Conservation (phyloP, 805 yeast genomes). For the Saturnispora serradocipensis region DNA sequence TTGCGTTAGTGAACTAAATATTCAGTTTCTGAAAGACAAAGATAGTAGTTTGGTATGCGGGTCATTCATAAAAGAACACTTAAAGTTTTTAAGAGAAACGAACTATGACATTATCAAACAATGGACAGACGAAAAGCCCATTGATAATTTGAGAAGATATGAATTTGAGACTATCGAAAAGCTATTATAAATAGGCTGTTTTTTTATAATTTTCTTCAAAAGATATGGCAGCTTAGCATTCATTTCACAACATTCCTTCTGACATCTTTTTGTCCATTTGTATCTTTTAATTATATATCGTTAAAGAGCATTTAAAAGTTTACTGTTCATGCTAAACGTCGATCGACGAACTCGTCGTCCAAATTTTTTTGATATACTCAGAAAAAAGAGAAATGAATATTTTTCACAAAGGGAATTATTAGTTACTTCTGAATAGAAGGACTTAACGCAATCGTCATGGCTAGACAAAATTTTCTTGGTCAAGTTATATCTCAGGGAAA, state of each 20-base stretch:
- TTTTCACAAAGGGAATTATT: background rate
- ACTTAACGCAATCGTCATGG: slow-evolving; percentile 38
- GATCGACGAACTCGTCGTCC: background rate
- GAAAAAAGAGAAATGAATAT: background rate
- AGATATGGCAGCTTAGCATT: background rate
- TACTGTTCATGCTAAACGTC: background rate
- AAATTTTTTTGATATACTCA: background rate
- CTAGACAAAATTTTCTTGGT: slow-evolving; percentile 85
- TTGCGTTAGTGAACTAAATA: slow-evolving; percentile 10
- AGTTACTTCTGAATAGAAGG: background rate
- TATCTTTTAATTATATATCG: background rate
- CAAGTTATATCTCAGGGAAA: slow-evolving; percentile 93
- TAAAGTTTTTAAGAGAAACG: slow-evolving; percentile 9
- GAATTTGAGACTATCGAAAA: background rate
- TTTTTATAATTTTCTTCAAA: background rate
- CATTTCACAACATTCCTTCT: background rate
- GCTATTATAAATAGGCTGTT: background rate
- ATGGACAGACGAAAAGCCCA: slow-evolving; percentile 6
- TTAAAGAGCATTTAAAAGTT: background rate
- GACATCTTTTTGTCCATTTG: background rate
- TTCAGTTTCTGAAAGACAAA: slow-evolving; percentile 9
- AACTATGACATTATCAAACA: slow-evolving; percentile 3
- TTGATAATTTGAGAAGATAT: slow-evolving; percentile 8
- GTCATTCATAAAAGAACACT: slow-evolving; percentile 8
- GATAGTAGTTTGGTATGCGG: slow-evolving; percentile 9